Base-by-base conservation (phyloP, 768 basidiomycete species). In the Agrocybe pediades region DNA sequence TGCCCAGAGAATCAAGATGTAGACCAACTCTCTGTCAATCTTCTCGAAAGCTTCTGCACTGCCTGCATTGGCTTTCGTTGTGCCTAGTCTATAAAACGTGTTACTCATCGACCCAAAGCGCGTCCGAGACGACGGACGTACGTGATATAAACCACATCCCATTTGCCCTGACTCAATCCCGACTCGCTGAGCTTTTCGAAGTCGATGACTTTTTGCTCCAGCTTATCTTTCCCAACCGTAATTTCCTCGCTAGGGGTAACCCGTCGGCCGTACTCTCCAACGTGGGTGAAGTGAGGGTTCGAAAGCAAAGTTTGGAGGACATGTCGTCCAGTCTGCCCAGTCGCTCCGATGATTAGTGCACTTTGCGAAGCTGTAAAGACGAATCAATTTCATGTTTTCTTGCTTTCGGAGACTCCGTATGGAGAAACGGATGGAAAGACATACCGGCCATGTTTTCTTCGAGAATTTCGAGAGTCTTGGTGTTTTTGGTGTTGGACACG, bases 111-210 rank as follows among this genome's bases (percentile, higher is more conserved):
- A n/a, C n/a, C n/a, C n/a, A n/a, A n/a, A n/a, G n/a, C n/a, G n/a
- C n/a, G n/a, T n/a, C n/a, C n/a, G n/a, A n/a, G n/a, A n/a, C n/a
- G n/a, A n/a, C n/a, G n/a, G 40, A 77, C 81, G 42, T 54, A 86
- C 74, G 88, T 77, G 55, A 93, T 82, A 62, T 85, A 87, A 0
- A 93, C 85, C 19, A 87, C 84, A 67, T 91, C 88, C 84, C 87
- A 90, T 41, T 79, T 81, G 8, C 76, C 80, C 0, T 79, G 73
- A 41, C 75, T 74, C 58, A 89, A 58, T 5, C 75, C 77, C 2
- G 78, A 72, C 41, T 75, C 74, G 7, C 76, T 77, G 6, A 87
- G 61, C 52, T 84, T 85, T 62, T 91, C 88, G 61, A 87, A 90
- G 65, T 90, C 81, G 49, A 90, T 75, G 2, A 70, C 71, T 61